Percentiles rank a stretch among this genome's conserved stretches.
These are phyloP conservation scores for Candida sphagnicola DNA, from an alignment of 805 yeast species.

Conservation along the genomic window DNA sequence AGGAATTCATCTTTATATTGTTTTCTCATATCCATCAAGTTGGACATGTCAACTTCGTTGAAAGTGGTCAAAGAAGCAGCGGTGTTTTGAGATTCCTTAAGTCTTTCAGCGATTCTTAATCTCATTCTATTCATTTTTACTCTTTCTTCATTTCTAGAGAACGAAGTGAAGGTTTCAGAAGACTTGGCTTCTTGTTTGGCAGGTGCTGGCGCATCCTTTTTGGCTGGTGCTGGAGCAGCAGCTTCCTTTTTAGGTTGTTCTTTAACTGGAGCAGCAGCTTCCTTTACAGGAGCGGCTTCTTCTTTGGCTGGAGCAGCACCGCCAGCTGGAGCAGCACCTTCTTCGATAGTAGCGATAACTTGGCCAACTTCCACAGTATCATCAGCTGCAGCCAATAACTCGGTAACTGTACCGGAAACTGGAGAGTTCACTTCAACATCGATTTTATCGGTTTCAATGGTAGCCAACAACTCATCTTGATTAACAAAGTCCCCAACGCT, in stretches of 20 bases:
- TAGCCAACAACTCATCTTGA: constrained; percentile 87
- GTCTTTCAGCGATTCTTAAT: constrained; percentile 96
- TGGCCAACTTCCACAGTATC: constrained; percentile 97
- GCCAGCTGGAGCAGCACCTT: constrained; percentile 66
- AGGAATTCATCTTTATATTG: constrained; percentile 94
- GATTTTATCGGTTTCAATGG: constrained; percentile 97
- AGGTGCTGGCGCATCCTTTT: constrained; percentile 17
- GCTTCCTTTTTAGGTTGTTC: constrained; percentile 25
- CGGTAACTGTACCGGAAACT: constrained; percentile 82
- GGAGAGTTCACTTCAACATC: constrained; percentile 98
- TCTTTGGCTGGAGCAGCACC: constrained; percentile 37
- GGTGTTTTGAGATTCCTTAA: constrained; percentile 98
- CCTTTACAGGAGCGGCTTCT: constrained; percentile 22
- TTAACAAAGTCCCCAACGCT: constrained; percentile 84
- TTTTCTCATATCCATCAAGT: constrained; percentile 89
- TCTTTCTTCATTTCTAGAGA: constrained; percentile 82
- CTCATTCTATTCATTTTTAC: constrained; percentile 99
- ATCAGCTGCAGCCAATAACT: constrained; percentile 76
- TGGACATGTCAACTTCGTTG: constrained; percentile 96
- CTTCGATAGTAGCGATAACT: constrained; percentile 82
- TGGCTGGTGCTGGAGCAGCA: constrained; percentile 23
- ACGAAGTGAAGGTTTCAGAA: constrained; percentile 39
- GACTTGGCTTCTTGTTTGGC: constrained; percentile 24
- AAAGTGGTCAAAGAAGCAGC: constrained; percentile 97
- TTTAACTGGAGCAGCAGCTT: constrained; percentile 21